These are phyloP conservation scores for Lactarius sp. DNA, from an alignment of 768 basidiomycete species.

Conservation along the genomic window DNA sequence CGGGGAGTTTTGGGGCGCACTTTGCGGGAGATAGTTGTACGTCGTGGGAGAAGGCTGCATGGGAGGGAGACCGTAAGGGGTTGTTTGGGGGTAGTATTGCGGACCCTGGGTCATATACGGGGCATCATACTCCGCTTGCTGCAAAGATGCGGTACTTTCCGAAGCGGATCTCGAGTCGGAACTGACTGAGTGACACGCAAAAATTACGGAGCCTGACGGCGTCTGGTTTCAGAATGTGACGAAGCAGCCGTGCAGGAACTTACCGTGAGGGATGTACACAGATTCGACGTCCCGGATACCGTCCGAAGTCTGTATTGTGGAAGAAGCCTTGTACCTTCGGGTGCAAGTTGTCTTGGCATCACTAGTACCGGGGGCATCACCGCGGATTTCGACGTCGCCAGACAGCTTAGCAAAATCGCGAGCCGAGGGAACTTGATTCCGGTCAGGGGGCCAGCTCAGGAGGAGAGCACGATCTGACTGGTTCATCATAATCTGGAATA, in stretches of 20 bases:
- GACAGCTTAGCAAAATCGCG: slow-evolving; percentile 54
- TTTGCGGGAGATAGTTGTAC: slow-evolving; percentile 24
- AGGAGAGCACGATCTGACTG: slow-evolving; percentile 51
- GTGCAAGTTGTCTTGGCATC: slow-evolving; percentile 86
- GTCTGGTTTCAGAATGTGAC: slow-evolving; percentile 18
- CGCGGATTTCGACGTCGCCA: slow-evolving; percentile 60
- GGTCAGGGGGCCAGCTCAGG: slow-evolving; percentile 75
- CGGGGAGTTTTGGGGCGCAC: slow-evolving; percentile 14
- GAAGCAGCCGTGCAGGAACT: slow-evolving; percentile 31
- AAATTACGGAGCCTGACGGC: slow-evolving; percentile 56
- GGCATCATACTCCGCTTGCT: slow-evolving; percentile 28
- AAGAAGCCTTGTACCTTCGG: slow-evolving; percentile 71
- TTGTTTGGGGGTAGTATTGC: slow-evolving; percentile 30
- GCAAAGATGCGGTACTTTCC: slow-evolving; percentile 24
- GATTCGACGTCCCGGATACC: slow-evolving; percentile 69
- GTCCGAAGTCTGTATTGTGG: slow-evolving; percentile 48
- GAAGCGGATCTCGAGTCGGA: slow-evolving; percentile 31
- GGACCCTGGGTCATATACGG: slow-evolving; percentile 28
- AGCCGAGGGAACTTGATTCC: slow-evolving; percentile 34
- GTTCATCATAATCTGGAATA: slow-evolving; percentile 78
- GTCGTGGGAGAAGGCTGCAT: slow-evolving; percentile 25
- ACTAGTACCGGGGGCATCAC: slow-evolving; percentile 44
- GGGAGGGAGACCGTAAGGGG: slow-evolving; percentile 30
- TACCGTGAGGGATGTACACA: slow-evolving; percentile 88
- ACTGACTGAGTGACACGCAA: slow-evolving; percentile 67